These are phyloP conservation scores for Saccharomyces kudriavzevii DNA, from an alignment of 805 yeast genomes.

Conservation along the genomic window DNA sequence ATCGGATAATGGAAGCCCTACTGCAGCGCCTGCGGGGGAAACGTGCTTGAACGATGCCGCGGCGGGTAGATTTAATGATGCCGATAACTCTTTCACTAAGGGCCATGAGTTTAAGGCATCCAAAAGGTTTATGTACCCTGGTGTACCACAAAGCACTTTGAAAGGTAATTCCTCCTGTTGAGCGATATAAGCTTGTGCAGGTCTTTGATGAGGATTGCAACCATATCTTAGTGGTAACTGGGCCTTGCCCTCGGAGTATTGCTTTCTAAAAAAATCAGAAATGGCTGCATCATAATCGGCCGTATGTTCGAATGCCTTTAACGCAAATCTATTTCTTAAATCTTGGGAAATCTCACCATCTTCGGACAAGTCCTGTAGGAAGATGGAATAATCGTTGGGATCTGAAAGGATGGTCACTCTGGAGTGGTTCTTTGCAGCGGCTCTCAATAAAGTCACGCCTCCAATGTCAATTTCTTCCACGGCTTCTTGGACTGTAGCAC, in stretches of 20 bases:
- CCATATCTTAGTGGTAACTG: conserved; percentile 96
- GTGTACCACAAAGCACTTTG: conserved; percentile 88
- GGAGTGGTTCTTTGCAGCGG: conserved; percentile 97
- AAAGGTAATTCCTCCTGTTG: conserved; percentile 85
- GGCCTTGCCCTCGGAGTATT: conserved; percentile 80
- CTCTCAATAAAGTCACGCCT: conserved; percentile 93
- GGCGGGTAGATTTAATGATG: conserved; percentile 90
- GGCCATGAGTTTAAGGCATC: conserved; percentile 99
- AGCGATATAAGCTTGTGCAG: conserved; percentile 91
- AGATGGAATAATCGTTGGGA: conserved; percentile 85
- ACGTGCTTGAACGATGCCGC: conserved; percentile 99
- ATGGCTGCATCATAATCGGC: conserved; percentile 96
- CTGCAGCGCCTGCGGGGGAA: conserved; percentile 98
- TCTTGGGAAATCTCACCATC: conserved; percentile 63
- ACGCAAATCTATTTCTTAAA: conserved; percentile 75
- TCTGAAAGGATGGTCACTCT: conserved; percentile 94
- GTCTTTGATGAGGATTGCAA: conserved; percentile 98
- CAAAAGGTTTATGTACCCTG: conserved; percentile 93
- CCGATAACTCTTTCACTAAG: conserved; percentile 90
- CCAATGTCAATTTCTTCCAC: conserved; percentile 98
- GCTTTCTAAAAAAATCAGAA: conserved; percentile 94
- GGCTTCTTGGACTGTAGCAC: conserved; percentile 94
- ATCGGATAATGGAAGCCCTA: conserved; percentile 86
- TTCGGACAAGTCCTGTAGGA: conserved; percentile 67
- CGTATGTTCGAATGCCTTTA: conserved; percentile 96